Conservation (phyloP, 2,329 filamentous ascomycete genomes). For the Xylariales sp. region DNA sequence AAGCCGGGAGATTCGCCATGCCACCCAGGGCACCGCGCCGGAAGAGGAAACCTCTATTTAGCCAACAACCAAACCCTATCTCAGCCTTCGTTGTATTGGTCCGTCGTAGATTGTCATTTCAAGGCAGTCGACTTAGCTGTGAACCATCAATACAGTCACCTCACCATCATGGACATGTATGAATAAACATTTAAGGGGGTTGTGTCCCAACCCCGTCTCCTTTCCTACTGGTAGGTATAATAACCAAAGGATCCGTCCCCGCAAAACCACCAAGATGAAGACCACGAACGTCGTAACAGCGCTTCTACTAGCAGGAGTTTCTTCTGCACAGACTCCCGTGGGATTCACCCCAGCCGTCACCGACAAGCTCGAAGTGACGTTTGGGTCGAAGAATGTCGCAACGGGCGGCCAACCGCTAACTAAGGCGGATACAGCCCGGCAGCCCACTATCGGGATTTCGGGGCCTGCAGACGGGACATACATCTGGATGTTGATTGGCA, state of each 20-base stretch:
- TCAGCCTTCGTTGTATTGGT: conserved; percentile 24
- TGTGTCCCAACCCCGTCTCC: not conserved
- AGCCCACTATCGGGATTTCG: conserved; percentile 46
- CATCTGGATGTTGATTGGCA: conserved; percentile 49
- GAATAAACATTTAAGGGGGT: conserved; percentile 25
- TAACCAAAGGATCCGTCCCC: not conserved
- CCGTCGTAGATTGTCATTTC: conserved; percentile 28
- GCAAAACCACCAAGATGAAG: conserved; percentile 43
- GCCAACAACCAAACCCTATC: conserved; percentile 30
- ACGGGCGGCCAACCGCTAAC: conserved; percentile 45
- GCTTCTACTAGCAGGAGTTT: conserved; percentile 38
- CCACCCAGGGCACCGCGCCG: conserved; percentile 21
- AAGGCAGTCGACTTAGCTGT: not conserved
- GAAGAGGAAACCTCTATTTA: conserved; percentile 36
- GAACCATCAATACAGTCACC: not conserved
- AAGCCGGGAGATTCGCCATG: conserved; percentile 36
- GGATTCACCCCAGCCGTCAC: conserved; percentile 46
- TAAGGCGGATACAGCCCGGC: conserved; percentile 45
- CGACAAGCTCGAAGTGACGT: conserved; percentile 46
- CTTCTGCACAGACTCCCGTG: conserved; percentile 43
- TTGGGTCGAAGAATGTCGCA: conserved; percentile 45
- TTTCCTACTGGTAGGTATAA: not conserved
- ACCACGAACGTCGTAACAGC: conserved; percentile 38
- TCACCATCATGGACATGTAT: not conserved
- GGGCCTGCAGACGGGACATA: conserved; percentile 44